Conservation (phyloP, 1,284 basidiomycete genomes). For the Phylloporus sp. region DNA sequence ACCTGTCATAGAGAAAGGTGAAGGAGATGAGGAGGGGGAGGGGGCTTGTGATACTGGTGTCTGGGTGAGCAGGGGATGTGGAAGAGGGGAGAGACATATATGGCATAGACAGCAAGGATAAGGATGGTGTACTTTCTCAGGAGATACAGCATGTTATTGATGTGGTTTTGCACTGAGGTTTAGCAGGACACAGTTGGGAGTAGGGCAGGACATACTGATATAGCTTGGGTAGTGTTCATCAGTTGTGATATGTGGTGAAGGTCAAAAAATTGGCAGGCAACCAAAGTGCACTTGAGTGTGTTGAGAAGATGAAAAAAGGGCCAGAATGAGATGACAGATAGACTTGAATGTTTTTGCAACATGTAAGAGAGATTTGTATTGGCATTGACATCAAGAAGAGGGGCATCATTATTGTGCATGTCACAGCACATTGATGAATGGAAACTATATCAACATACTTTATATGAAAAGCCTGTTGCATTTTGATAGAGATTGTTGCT, state of each 20-base stretch:
- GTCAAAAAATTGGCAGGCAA: conserved; percentile 87
- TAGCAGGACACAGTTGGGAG: too few species aligned
- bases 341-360: conserved; percentile 75
- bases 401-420: too few species aligned
- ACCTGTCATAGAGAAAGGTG: conserved; percentile 91
- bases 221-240: conserved; percentile 74
- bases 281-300: conserved; percentile 83
- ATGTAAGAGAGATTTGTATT: conserved; percentile 63
- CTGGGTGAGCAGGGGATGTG: background rate
- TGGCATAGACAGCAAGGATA: conserved; percentile 86
- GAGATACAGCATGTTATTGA: conserved; percentile 95
- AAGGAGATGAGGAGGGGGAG: conserved; percentile 86
- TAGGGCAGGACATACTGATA: conserved; percentile 50
- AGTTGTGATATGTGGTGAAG: conserved; percentile 86
- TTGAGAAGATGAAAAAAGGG: conserved; percentile 34
- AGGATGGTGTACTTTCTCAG: conserved; percentile 91
- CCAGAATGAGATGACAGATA: conserved; percentile 51
- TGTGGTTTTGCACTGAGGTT: conserved; percentile 62
- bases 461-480: conserved; percentile 98
- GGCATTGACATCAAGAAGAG: too few species aligned
- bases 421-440: too few species aligned
- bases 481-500: conserved; percentile 97
- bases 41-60: conserved; percentile 73
- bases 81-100: conserved; percentile 66
- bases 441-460: conserved; percentile 94